Percentiles rank a stretch among this genome's conserved stretches.
These are phyloP conservation scores for Rhodotorula paludigena DNA, from an alignment of 768 basidiomycete species.

Conservation along the genomic window DNA sequence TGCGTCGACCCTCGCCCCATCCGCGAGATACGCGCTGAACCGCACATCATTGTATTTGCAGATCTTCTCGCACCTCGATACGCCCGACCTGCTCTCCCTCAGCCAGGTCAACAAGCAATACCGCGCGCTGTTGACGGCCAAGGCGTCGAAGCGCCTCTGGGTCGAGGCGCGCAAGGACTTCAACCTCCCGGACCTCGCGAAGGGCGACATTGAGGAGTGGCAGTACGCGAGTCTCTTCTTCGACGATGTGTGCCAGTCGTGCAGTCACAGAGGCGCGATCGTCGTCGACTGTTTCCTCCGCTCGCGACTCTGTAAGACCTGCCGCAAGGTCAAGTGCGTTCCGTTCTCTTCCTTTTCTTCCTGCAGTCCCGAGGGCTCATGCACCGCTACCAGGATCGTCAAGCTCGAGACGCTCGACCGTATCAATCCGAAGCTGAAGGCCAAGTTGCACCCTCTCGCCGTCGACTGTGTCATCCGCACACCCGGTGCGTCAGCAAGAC, in stretches of 20 bases:
- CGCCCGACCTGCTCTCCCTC: conserved; percentile 36
- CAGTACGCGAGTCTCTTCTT: conserved; percentile 13
- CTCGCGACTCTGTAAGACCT: background rate
- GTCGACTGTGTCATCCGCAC: background rate
- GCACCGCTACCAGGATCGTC: background rate
- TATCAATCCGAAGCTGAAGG: background rate
- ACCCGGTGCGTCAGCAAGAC: background rate
- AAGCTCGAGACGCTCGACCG: background rate
- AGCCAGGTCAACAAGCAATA: conserved; percentile 5
- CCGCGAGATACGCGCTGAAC: too few species aligned
- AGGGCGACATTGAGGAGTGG: background rate
- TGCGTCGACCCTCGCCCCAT: too few species aligned
- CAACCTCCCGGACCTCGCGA: conserved; percentile 1
- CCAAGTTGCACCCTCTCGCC: background rate
- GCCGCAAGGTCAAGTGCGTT: background rate
- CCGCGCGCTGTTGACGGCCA: background rate
- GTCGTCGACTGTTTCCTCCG: background rate
- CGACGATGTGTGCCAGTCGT: conserved; percentile 20
- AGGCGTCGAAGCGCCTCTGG: conserved; percentile 9
- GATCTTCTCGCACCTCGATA: conserved; percentile 39
- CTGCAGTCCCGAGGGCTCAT: too few species aligned
- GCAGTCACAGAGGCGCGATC: background rate
- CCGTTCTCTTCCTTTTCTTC: too few species aligned
- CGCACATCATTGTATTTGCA: too few species aligned
- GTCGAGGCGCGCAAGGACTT: conserved; percentile 6